A percentile compares a stretch with the other conserved stretches of the same genome.
Evolutionary conservation across 768 basidiomycete genomes (phyloP).

Genomic region (Suillus ampliporus): DNA sequence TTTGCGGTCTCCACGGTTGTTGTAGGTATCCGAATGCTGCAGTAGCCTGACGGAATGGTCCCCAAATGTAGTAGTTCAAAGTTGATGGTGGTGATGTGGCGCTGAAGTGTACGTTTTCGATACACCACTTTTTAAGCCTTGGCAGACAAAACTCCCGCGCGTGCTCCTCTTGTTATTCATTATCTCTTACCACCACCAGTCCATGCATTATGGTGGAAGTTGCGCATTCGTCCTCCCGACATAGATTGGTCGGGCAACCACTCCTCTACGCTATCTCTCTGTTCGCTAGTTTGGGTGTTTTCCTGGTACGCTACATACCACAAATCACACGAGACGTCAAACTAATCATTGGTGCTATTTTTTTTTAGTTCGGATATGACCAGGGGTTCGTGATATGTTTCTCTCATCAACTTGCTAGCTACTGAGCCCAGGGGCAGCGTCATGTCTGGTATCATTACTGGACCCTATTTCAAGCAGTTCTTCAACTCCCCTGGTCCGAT

Average conservation of each 20-base stretch:
- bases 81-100: conserved; percentile 21
- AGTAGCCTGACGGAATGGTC: background rate
- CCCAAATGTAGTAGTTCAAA: background rate
- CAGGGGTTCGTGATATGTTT: conserved; percentile 61
- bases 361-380: conserved; percentile 78
- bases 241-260: conserved; percentile 75
- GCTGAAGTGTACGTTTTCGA: conserved; percentile 18
- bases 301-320: conserved; percentile 60
- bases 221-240: conserved; percentile 34
- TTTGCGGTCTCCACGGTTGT: background rate
- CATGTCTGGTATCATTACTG: conserved; percentile 92
- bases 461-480: conserved; percentile 79
- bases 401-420: conserved; percentile 16
- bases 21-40: background rate
- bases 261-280: conserved; percentile 81
- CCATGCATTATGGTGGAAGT: conserved; percentile 59
- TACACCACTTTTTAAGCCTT: conserved; percentile 15
- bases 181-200: conserved; percentile 19
- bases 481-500: conserved; percentile 79
- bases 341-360: conserved; percentile 8
- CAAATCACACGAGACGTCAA: conserved; percentile 8
- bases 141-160: conserved; percentile 6
- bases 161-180: conserved; percentile 15
- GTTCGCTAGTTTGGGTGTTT: conserved; percentile 85
- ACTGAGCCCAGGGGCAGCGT: conserved; percentile 53